Evolutionary conservation across 2,329 filamentous ascomycete genomes (phyloP).

Genomic region (Monilinia fructigena): DNA sequence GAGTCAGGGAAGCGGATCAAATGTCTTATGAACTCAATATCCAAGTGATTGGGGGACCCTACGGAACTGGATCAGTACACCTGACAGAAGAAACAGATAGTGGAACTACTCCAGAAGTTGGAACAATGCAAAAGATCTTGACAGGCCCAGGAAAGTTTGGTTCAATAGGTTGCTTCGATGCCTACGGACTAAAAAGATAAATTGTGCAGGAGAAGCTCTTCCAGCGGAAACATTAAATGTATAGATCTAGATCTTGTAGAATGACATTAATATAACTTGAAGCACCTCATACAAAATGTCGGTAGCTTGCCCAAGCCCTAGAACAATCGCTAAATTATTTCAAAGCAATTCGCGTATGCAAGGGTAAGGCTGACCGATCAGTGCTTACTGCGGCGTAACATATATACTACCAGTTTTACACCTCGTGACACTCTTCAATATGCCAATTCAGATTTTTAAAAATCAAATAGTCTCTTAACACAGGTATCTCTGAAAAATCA

Average conservation of each 20-base stretch:
- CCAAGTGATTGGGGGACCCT: slow-evolving; percentile 3
- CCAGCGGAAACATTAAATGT: not conserved
- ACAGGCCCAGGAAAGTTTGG: too few species aligned
- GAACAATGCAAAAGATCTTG: not conserved
- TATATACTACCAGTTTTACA: not conserved
- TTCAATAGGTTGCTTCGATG: not conserved
- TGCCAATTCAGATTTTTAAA: too few species aligned
- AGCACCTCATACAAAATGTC: too few species aligned
- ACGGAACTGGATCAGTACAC: slow-evolving; percentile 4
- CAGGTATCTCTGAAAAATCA: too few species aligned
- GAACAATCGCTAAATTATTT: not conserved
- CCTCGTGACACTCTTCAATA: too few species aligned
- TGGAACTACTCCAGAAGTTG: not conserved
- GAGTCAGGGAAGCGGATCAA: not conserved
- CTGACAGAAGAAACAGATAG: not conserved
- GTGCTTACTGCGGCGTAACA: not conserved
- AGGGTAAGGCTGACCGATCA: not conserved
- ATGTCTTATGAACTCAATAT: not conserved
- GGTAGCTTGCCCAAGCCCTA: too few species aligned
- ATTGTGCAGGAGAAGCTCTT: not conserved
- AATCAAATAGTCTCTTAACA: too few species aligned
- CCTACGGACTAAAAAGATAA: not conserved
- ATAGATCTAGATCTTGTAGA: not conserved
- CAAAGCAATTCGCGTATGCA: not conserved
- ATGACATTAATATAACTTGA: too few species aligned